phyloP scores from a whole-genome alignment of 176 grass and related monocot genomes.

The Aegilops tauschii region DNA sequence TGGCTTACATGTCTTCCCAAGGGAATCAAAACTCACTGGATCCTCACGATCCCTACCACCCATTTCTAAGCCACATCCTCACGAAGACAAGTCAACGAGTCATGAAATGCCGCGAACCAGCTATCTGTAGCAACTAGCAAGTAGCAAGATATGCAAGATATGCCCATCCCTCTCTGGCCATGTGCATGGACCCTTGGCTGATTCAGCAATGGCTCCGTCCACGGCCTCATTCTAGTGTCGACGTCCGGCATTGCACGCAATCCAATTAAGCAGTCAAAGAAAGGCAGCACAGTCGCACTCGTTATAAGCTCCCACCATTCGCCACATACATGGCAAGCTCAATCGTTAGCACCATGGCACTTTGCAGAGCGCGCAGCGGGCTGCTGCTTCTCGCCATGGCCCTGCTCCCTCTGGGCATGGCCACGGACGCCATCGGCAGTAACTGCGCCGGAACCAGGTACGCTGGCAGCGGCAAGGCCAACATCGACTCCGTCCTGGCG shows the following conservation, averaged over 20 bases:
- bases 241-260: background rate
- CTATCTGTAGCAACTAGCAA: background rate
- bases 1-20: too few relatives aligned
- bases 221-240: background rate
- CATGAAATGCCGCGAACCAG: background rate
- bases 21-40: background rate
- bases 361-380: background rate
- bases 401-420: constrained; percentile 26
- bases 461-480: constrained; percentile 24
- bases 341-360: constrained; percentile 35
- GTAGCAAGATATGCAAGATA: constrained; percentile 4
- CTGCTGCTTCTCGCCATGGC: constrained; percentile 31
- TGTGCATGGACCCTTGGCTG: constrained; percentile 19
- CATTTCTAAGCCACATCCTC: background rate
- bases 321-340: background rate
- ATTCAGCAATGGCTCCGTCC: constrained; percentile 1
- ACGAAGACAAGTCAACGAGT: constrained; percentile 8
- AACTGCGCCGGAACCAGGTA: constrained; percentile 39
- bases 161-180: background rate
- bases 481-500: constrained; percentile 46
- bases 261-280: constrained; percentile 38
- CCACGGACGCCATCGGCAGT: constrained; percentile 41
- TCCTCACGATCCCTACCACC: background rate
- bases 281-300: background rate
- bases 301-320: constrained; percentile 28